Conservation (phyloP, 2,329 filamentous ascomycete genomes). For the Septoria petroselini region DNA sequence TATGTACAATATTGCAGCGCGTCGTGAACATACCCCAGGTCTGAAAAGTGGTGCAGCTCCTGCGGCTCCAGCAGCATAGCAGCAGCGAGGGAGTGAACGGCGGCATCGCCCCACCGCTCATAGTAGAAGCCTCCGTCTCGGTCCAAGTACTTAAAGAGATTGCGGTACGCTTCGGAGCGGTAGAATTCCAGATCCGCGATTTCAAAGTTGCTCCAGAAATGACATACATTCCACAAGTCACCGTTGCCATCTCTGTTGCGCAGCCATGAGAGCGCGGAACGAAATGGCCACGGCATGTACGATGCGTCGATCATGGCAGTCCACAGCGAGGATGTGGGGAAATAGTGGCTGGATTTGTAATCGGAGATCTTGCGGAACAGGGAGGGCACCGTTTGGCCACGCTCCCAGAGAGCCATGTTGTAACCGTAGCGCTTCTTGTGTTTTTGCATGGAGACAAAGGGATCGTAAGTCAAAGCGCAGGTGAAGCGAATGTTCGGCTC, state of each 20-base stretch:
- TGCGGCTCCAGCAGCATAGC: constrained; percentile 3
- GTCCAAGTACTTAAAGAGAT: constrained; percentile 53
- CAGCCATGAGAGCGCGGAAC: background rate
- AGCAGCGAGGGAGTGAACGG: constrained; percentile 5
- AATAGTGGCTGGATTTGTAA: constrained; percentile 42
- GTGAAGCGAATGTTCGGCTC: constrained; percentile 58
- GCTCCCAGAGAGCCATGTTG: constrained; percentile 51
- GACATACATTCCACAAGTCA: constrained; percentile 51
- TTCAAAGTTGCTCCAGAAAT: constrained; percentile 55
- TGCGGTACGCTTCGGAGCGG: constrained; percentile 47
- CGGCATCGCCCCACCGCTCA: constrained; percentile 33
- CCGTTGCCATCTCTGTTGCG: constrained; percentile 14
- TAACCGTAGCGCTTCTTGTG: constrained; percentile 47
- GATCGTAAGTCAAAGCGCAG: constrained; percentile 47
- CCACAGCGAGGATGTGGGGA: constrained; percentile 2
- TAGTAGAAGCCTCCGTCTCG: constrained; percentile 50
- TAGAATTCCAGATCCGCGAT: constrained; percentile 52
- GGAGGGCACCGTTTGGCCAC: constrained; percentile 44
- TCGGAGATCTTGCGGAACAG: constrained; percentile 49
- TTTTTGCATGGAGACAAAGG: constrained; percentile 39
- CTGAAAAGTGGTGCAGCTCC: constrained; percentile 7
- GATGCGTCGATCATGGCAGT: background rate
- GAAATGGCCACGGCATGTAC: background rate
- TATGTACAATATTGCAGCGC: no score
- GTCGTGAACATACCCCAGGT: constrained; percentile 7